phyloP scores from a whole-genome alignment of 306 rosid species.

The Hippophae gyantsensis region DNA sequence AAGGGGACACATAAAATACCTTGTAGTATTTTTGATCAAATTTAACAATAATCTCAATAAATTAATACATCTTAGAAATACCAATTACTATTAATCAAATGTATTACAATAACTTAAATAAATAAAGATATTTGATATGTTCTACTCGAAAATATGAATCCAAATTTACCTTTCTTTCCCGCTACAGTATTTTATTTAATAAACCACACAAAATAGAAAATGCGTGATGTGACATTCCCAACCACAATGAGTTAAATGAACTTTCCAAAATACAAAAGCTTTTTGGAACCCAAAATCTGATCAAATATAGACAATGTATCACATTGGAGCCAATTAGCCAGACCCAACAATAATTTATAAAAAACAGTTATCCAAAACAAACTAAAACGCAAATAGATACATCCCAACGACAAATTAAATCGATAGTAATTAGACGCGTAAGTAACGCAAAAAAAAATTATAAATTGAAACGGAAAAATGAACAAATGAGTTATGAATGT shows the following conservation, averaged over 20 bases:
- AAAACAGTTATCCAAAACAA: slow-evolving; percentile 9
- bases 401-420: slow-evolving; percentile 10
- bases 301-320: slow-evolving; percentile 25
- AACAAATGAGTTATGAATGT: slow-evolving; percentile 1
- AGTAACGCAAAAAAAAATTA: slow-evolving; percentile 13
- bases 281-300: slow-evolving; percentile 17
- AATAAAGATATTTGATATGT: too few relatives aligned
- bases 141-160: too few relatives aligned
- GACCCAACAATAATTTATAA: slow-evolving; percentile 8
- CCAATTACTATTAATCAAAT: too few relatives aligned
- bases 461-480: neutral
- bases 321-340: slow-evolving; percentile 16
- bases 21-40: too few relatives aligned
- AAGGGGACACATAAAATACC: too few relatives aligned
- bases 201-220: slow-evolving; percentile 8
- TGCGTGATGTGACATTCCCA: neutral
- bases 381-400: slow-evolving; percentile 25
- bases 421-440: slow-evolving; percentile 11
- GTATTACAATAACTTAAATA: too few relatives aligned
- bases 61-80: too few relatives aligned
- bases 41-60: too few relatives aligned
- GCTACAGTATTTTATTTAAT: slow-evolving; percentile 1
- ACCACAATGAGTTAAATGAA: neutral
- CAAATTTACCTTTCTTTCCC: neutral
- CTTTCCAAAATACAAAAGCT: slow-evolving; percentile 6